Base-by-base conservation (phyloP, 2,329 filamentous ascomycete genomes). In the Elsinoe arachidis region DNA sequence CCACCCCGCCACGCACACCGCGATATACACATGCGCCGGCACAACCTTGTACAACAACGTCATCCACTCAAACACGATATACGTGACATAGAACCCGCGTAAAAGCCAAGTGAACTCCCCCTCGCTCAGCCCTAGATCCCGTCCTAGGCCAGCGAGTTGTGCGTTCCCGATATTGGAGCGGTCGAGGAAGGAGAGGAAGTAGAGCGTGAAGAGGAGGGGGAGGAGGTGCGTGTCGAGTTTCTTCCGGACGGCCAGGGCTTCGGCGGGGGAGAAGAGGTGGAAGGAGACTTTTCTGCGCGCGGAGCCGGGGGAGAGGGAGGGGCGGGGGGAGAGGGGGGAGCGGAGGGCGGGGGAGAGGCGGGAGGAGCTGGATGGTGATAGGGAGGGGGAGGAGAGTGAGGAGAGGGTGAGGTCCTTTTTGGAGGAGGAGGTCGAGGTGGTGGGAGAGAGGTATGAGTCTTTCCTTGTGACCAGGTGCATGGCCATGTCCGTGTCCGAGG, bases 161-260 rank as follows among this genome's bases (percentile, higher is more conserved):
- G 81, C 81, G 68, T 85, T 84, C 49, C 82, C 81, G 60, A 67
- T 64, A 17, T 61, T 53, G 12, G 88, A 91, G 63, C 90, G 80
- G 70, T 96, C 90, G 62, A 96, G 73, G 68, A 95, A 96, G 62
- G 85, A 87, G 61, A 96, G 76, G 77, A 95, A 80, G 68, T 93
- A 96, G 11, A 96, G 77, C 59, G 92, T 69, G 10, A 88, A 87
- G 61, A 96, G 79, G 68, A 96, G 95, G 1, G 88, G 69, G 6
- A 95, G 88, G 55, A 96, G 78, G 61, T 80, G 82, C 57, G 82
- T 78, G 69, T 96, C 90, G 63, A 96, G 83, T 72, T 88, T 90
- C 15, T 51, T 23, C 57, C 90, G 77, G 7, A 95, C 84, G 3
- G 77, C 75, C 19, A 70, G 73, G 67, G 95, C 90, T 69, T 96